phyloP scores from a whole-genome alignment of 352 stramenopile genomes.

The Pythium graminicola region DNA sequence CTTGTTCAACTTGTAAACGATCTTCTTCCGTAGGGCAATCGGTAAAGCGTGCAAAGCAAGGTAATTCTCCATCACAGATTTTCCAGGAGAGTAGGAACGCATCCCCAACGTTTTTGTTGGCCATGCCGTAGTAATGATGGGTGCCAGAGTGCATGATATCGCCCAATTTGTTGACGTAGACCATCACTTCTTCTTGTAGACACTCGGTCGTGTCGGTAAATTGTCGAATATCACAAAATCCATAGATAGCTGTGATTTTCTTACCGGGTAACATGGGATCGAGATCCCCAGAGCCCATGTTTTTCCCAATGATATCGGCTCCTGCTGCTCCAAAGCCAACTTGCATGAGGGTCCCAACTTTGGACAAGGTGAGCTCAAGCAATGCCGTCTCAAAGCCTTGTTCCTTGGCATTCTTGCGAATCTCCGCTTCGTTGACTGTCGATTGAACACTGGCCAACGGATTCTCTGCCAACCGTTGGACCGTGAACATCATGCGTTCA shows the following conservation, averaged over 20 bases:
- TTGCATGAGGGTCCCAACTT: constrained; percentile 82
- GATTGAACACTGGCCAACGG: constrained; percentile 79
- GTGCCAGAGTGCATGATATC: constrained; percentile 86
- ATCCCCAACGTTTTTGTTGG: constrained; percentile 88
- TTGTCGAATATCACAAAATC: constrained; percentile 93
- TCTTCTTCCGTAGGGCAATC: constrained; percentile 72
- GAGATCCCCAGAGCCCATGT: constrained; percentile 83
- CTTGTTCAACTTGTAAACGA: constrained; percentile 61
- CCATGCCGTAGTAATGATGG: constrained; percentile 82
- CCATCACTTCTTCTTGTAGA: constrained; percentile 89
- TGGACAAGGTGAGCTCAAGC: constrained; percentile 76
- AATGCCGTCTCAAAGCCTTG: constrained; percentile 70
- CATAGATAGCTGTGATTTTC: constrained; percentile 92
- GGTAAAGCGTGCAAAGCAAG: constrained; percentile 73
- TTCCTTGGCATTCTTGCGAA: constrained; percentile 74
- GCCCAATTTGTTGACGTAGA: constrained; percentile 90
- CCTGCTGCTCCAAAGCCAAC: constrained; percentile 76
- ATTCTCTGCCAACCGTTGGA: constrained; percentile 85
- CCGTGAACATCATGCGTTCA: constrained; percentile 88
- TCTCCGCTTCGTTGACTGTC: constrained; percentile 48
- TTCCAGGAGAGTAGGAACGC: constrained; percentile 95
- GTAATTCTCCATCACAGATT: constrained; percentile 77
- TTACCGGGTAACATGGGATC: constrained; percentile 87
- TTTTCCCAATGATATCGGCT: constrained; percentile 81
- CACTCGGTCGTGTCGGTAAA: constrained; percentile 90